phyloP scores from a whole-genome alignment of 352 stramenopile species.

The Pythium phragmitis region DNA sequence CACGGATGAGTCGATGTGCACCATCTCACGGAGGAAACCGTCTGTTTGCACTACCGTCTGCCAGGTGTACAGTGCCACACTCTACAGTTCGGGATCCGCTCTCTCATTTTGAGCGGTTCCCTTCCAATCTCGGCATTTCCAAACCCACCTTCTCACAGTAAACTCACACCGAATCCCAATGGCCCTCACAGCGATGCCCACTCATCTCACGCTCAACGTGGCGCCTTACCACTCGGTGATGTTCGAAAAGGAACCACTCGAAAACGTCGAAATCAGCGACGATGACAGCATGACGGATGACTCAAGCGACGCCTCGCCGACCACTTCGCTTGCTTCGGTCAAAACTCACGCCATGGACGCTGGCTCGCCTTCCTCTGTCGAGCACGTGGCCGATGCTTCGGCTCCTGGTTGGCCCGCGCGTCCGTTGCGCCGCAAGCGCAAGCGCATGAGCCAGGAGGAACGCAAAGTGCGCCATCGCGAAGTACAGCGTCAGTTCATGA shows the following conservation, averaged over 20 bases:
- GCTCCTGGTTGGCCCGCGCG: neutral
- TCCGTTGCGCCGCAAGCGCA: slow-evolving; percentile 19
- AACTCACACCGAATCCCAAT: neutral
- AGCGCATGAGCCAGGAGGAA: slow-evolving; percentile 25
- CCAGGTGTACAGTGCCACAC: too few species aligned
- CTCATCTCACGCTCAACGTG: neutral
- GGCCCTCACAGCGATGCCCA: neutral
- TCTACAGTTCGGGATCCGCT: too few species aligned
- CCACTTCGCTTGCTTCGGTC: neutral
- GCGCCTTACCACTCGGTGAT: neutral
- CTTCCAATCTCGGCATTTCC: too few species aligned
- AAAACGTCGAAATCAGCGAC: slow-evolving; percentile 18
- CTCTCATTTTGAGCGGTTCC: too few species aligned
- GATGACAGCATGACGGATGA: slow-evolving; percentile 5
- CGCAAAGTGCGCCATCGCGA: slow-evolving; percentile 26
- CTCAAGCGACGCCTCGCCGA: slow-evolving; percentile 3
- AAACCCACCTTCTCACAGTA: too few species aligned
- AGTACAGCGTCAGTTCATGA: slow-evolving; percentile 30
- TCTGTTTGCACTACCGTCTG: too few species aligned
- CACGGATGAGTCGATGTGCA: too few species aligned
- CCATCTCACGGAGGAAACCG: too few species aligned
- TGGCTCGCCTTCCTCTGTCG: neutral
- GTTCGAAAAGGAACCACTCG: neutral
- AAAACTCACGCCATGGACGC: neutral
- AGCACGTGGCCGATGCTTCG: neutral